phyloP scores from a whole-genome alignment of 1,284 basidiomycete genomes.

The Lignosus rhinocerotis region DNA sequence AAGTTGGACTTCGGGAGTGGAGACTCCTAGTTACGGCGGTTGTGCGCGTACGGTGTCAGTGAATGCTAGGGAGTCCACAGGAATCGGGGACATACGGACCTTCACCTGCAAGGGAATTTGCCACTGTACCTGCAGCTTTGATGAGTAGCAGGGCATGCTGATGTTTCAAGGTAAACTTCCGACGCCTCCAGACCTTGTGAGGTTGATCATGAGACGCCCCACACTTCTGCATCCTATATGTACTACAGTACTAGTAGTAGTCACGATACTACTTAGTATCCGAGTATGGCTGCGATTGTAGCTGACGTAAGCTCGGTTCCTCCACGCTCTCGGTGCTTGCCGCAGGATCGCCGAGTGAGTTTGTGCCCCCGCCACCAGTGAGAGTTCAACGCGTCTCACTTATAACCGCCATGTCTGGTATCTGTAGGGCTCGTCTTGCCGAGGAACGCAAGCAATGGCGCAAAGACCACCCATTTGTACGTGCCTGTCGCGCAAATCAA shows the following conservation, averaged over 20 bases:
- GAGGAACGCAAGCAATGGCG: slow-evolving; percentile 99
- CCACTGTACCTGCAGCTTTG: not conserved
- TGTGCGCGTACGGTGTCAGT: not conserved
- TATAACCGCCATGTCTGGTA: slow-evolving; percentile 64
- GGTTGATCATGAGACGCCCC: too few relatives aligned
- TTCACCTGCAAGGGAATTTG: not conserved
- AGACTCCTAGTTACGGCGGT: slow-evolving; percentile 1
- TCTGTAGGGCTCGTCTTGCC: slow-evolving; percentile 83
- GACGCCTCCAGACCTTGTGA: not conserved
- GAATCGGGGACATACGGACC: not conserved
- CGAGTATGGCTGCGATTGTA: not conserved
- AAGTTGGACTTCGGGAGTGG: slow-evolving; percentile 1
- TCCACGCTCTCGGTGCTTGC: slow-evolving; percentile 9
- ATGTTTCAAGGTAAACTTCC: too few relatives aligned
- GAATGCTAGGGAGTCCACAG: not conserved
- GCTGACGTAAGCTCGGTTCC: slow-evolving; percentile 12
- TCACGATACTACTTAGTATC: too few relatives aligned
- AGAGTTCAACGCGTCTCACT: slow-evolving; percentile 10
- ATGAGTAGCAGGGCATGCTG: slow-evolving; percentile 6
- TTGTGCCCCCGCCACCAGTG: slow-evolving; percentile 16
- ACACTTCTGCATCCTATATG: too few relatives aligned
- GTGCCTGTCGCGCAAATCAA: slow-evolving; percentile 36
- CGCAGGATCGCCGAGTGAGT: slow-evolving; percentile 14
- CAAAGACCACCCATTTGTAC: slow-evolving; percentile 97
- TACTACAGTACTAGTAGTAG: too few relatives aligned